Evolutionary conservation across 2,329 filamentous ascomycete species (phyloP).

Genomic region (Akanthomyces muscarius): DNA sequence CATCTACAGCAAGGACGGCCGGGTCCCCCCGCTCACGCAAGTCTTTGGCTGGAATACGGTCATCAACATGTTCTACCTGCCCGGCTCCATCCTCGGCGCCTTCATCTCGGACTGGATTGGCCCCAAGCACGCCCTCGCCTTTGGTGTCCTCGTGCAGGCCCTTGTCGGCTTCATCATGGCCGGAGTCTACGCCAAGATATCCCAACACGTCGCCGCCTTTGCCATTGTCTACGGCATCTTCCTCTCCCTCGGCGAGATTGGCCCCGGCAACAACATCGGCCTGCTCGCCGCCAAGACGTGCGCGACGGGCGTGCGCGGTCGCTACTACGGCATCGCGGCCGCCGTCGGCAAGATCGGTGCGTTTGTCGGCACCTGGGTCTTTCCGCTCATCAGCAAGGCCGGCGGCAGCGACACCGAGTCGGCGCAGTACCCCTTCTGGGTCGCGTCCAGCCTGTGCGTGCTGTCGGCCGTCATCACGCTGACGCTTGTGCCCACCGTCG

Average conservation of each 20-base stretch:
- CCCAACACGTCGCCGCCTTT: constrained; percentile 42
- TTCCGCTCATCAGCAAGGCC: constrained; percentile 65
- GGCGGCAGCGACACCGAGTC: constrained; percentile 51
- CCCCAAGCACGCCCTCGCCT: constrained; percentile 67
- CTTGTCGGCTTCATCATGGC: constrained; percentile 87
- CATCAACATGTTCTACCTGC: constrained; percentile 85
- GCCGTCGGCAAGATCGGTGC: constrained; percentile 74
- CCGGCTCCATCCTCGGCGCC: constrained; percentile 73
- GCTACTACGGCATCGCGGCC: constrained; percentile 67
- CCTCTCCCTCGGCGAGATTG: constrained; percentile 48
- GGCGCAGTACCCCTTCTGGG: constrained; percentile 86
- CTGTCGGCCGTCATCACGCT: constrained; percentile 56
- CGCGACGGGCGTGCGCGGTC: constrained; percentile 82
- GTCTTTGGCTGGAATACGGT: constrained; percentile 85
- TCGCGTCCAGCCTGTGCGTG: constrained; percentile 70
- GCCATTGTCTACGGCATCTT: constrained; percentile 38
- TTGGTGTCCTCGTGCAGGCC: constrained; percentile 69
- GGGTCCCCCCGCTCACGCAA: constrained; percentile 59
- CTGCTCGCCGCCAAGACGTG: constrained; percentile 82
- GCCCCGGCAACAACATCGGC: constrained; percentile 89
- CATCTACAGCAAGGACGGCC: constrained; percentile 50
- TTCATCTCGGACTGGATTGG: constrained; percentile 75
- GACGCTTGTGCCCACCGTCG: constrained; percentile 65
- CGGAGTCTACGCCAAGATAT: constrained; percentile 67
- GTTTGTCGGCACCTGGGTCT: constrained; percentile 81